Evolutionary conservation across 805 yeast species (phyloP), one percentile per base, ranked within the genome.

Genomic region (Wickerhamiella azyma): DNA sequence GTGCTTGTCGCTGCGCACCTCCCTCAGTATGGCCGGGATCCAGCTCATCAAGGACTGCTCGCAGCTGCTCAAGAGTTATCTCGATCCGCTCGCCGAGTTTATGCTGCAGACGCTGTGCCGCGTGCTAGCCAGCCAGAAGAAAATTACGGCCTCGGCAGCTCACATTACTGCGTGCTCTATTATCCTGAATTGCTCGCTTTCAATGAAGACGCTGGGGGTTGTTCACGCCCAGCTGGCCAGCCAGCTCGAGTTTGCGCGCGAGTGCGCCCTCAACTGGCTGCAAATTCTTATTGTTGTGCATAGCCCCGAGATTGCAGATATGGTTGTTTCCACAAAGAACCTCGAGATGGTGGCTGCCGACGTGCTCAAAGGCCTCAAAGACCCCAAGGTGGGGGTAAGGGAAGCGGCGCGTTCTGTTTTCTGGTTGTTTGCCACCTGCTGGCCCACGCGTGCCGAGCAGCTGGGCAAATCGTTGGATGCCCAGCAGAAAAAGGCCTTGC

Each of bases 381-480:
- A 88, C 59, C 84, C 95, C 0, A 81, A 81, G 48, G 85, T 88
- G 0, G 66, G 74, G 0, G 96, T 84, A 0, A 71, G 96, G 52
- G 94, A 78, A 54, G 66, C 76, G 0, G 82, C 80, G 66, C 72
- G 94, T 58, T 66, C 68, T 2, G 69, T 85, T 0, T 89, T 72
- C 55, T 88, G 96, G 96, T 66, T 73, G 11, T 71, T 76, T 46
- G 71, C 70, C 53, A 67, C 66, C 17, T 56, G 70, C 6, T 81
- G 75, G 63, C 81, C 84, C 0, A 55, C 61, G 0, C 63, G 66
- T 11, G 81, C 78, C 0, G 74, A 70, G 13, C 52, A 50, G 13
- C 49, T 76, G 9, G 52, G 68, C 11, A 50, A 48, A 9, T 55
- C 52, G n/a, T 35, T 54, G 24, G 52, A 48, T 16, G 21, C 50